A percentile compares a stretch with the other conserved stretches of the same genome.
phyloP scores from a whole-genome alignment of 2,329 filamentous ascomycete species.

The Acrodontium crateriforme region DNA sequence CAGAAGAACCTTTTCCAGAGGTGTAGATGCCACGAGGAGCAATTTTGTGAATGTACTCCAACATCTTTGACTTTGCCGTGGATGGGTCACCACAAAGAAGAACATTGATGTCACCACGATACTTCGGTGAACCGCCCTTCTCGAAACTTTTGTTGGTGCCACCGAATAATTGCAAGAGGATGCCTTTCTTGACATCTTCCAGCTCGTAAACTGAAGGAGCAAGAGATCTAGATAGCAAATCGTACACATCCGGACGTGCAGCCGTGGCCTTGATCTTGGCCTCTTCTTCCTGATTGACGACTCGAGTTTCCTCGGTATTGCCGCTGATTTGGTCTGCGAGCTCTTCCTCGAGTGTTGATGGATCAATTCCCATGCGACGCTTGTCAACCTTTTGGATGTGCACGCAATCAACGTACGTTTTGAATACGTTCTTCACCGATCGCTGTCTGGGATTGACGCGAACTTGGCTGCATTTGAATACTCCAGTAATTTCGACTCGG shows the following conservation, averaged over 20 bases:
- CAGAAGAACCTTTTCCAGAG: constrained; percentile 61
- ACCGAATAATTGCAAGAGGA: constrained; percentile 88
- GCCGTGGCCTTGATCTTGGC: constrained; percentile 74
- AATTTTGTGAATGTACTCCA: constrained; percentile 94
- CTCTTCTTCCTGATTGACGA: constrained; percentile 74
- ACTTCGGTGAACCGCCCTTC: constrained; percentile 88
- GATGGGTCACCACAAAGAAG: constrained; percentile 94
- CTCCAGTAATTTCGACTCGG: constrained; percentile 85
- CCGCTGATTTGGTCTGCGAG: constrained; percentile 59
- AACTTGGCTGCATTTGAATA: constrained; percentile 89
- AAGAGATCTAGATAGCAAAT: constrained; percentile 76
- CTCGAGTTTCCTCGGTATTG: constrained; percentile 68
- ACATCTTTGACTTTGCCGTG: constrained; percentile 86
- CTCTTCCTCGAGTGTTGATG: constrained; percentile 74
- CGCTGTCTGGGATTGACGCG: constrained; percentile 87
- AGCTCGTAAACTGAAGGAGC: constrained; percentile 94
- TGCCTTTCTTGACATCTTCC: constrained; percentile 98
- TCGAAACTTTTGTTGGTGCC: constrained; percentile 97
- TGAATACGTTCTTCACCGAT: constrained; percentile 88
- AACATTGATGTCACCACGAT: constrained; percentile 94
- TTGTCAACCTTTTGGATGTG: constrained; percentile 96
- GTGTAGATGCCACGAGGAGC: constrained; percentile 76
- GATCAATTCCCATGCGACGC: constrained; percentile 82
- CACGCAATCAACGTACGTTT: constrained; percentile 90
- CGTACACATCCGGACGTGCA: constrained; percentile 74